phyloP scores from a whole-genome alignment of 2,329 filamentous ascomycete species.

The Neoascochyta sp. region DNA sequence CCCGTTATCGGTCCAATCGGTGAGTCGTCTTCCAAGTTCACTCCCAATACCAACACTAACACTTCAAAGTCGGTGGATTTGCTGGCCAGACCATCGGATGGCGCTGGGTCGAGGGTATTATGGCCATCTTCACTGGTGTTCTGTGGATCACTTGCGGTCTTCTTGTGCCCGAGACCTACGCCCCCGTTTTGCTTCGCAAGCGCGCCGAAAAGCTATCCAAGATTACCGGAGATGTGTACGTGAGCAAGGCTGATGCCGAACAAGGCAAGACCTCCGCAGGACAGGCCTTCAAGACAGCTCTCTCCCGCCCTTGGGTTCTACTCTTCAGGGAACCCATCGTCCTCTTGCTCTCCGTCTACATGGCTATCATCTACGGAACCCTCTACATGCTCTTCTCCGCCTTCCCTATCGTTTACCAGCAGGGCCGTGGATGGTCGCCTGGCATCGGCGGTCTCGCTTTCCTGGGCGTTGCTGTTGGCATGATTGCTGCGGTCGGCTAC shows the following conservation, averaged over 20 bases:
- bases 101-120: slow-evolving; percentile 44
- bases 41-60: slow-evolving; percentile 33
- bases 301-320: slow-evolving; percentile 26
- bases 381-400: slow-evolving; percentile 49
- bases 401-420: slow-evolving; percentile 46
- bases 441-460: slow-evolving; percentile 41
- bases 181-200: slow-evolving; percentile 58
- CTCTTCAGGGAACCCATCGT: slow-evolving; percentile 22
- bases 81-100: slow-evolving; percentile 16
- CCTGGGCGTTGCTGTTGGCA: slow-evolving; percentile 15
- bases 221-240: slow-evolving; percentile 53
- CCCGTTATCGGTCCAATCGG: slow-evolving; percentile 46
- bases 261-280: slow-evolving; percentile 5
- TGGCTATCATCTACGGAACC: slow-evolving; percentile 41
- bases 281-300: slow-evolving; percentile 4
- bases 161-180: slow-evolving; percentile 57
- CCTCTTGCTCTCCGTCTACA: slow-evolving; percentile 15
- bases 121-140: slow-evolving; percentile 49
- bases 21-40: background rate
- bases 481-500: slow-evolving; percentile 14
- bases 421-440: slow-evolving; percentile 28
- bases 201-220: slow-evolving; percentile 59
- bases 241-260: slow-evolving; percentile 43
- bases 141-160: slow-evolving; percentile 28
- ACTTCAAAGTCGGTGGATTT: slow-evolving; percentile 12